phyloP scores from a whole-genome alignment of 305 asterid species.

The Fraxinus xanthoxyloides region DNA sequence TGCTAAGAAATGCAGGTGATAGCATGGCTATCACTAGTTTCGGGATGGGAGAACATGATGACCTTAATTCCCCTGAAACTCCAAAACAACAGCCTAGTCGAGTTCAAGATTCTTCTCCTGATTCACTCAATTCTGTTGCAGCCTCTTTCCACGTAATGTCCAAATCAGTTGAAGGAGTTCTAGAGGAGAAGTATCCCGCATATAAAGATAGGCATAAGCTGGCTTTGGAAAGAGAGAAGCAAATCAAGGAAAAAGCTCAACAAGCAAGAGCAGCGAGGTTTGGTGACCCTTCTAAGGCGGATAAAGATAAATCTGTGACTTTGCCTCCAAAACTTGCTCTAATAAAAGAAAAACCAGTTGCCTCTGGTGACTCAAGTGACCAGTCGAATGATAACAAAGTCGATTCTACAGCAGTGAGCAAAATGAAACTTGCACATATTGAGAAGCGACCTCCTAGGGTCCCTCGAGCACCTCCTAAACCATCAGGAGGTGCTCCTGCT shows the following conservation, averaged over 20 bases:
- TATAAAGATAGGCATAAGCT: conserved; percentile 94
- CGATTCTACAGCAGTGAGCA: conserved; percentile 62
- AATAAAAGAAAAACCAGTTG: conserved; percentile 63
- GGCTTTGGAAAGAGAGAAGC: conserved; percentile 83
- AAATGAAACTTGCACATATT: conserved; percentile 64
- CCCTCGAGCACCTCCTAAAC: conserved; percentile 86
- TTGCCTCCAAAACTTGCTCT: conserved; percentile 81
- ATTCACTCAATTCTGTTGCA: conserved; percentile 55
- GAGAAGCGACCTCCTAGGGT: conserved; percentile 86
- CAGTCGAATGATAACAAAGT: conserved; percentile 42
- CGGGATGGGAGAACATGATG: conserved; percentile 66
- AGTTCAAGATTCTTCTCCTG: conserved; percentile 31
- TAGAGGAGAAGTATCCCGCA: conserved; percentile 88
- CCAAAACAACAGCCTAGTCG: conserved; percentile 31
- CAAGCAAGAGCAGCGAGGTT: conserved; percentile 83
- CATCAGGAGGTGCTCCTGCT: conserved; percentile 47
- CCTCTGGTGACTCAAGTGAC: conserved; percentile 48
- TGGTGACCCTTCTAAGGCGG: conserved; percentile 52
- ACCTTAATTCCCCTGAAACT: conserved; percentile 58
- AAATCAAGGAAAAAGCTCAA: conserved; percentile 81
- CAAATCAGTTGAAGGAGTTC: conserved; percentile 84
- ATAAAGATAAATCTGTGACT: conserved; percentile 32
- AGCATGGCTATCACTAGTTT: conserved; percentile 73
- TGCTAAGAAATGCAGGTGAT: conserved; percentile 88
- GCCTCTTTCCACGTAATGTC: conserved; percentile 86